A percentile compares a stretch with the other conserved stretches of the same genome.
Conservation (phyloP, 2,329 filamentous ascomycete genomes). For the Xylaria arbuscula region DNA sequence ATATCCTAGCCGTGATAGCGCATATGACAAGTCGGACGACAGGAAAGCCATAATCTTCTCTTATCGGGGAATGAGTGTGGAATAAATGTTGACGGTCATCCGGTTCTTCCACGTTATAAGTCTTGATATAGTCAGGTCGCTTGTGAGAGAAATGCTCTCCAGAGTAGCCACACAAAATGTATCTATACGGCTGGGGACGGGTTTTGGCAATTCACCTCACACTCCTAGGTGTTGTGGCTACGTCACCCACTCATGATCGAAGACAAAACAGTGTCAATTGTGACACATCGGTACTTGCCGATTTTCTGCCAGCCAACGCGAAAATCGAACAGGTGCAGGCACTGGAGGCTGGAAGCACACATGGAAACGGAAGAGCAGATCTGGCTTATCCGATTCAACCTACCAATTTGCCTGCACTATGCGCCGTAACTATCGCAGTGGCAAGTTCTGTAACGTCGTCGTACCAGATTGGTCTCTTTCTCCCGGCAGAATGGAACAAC, state of each 20-base stretch:
- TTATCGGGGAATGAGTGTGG: slow-evolving; percentile 14
- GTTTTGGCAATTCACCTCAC: slow-evolving; percentile 26
- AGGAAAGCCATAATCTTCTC: not conserved
- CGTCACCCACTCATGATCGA: slow-evolving; percentile 25
- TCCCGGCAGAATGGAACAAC: slow-evolving; percentile 53
- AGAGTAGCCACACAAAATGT: slow-evolving; percentile 22
- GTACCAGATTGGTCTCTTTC: slow-evolving; percentile 54
- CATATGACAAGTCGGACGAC: not conserved
- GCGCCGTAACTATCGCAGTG: slow-evolving; percentile 53
- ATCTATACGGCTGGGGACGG: slow-evolving; percentile 24
- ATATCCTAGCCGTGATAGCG: not conserved
- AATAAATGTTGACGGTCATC: slow-evolving; percentile 12
- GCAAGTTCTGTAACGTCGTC: slow-evolving; percentile 48
- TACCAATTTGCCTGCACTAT: slow-evolving; percentile 54
- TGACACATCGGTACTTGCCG: slow-evolving; percentile 39
- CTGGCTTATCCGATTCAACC: slow-evolving; percentile 52
- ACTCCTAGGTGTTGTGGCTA: slow-evolving; percentile 18
- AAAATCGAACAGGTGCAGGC: slow-evolving; percentile 47
- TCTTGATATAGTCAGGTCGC: not conserved
- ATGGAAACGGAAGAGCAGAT: slow-evolving; percentile 53
- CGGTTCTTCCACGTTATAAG: not conserved
- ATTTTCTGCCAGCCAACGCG: slow-evolving; percentile 44
- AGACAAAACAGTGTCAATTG: slow-evolving; percentile 36
- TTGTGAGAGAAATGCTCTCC: not conserved
- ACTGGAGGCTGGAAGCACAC: slow-evolving; percentile 49